These are phyloP conservation scores for Aspergillus chevalieri DNA, from an alignment of 2,329 filamentous ascomycete genomes.

Conservation along the genomic window DNA sequence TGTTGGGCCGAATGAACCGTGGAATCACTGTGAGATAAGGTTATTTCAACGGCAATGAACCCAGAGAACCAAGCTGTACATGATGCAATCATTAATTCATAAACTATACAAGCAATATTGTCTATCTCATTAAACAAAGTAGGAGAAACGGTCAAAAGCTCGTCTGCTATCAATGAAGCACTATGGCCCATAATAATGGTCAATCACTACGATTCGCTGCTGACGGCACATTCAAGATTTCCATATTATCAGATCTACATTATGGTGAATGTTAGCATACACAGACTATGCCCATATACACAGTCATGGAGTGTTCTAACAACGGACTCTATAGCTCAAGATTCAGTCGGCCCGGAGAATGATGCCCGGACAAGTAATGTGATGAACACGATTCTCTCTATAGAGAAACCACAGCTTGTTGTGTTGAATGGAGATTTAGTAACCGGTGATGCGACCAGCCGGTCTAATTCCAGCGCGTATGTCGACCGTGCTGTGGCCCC, in stretches of 20 bases:
- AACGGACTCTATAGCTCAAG: constrained; percentile 24
- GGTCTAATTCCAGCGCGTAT: constrained; percentile 51
- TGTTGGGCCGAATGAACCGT: too few species aligned
- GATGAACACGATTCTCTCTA: constrained; percentile 53
- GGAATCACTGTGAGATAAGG: too few species aligned
- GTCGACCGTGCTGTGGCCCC: constrained; percentile 56
- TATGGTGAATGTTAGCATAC: constrained; percentile 57
- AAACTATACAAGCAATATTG: too few species aligned
- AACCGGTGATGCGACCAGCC: constrained; percentile 58
- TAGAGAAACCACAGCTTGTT: constrained; percentile 54
- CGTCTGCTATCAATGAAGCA: constrained; percentile 22
- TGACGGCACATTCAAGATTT: constrained; percentile 40
- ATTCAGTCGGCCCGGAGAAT: constrained; percentile 23
- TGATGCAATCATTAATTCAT: too few species aligned
- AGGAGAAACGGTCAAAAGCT: too few species aligned
- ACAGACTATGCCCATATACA: background rate
- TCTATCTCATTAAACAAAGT: too few species aligned
- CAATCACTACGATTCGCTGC: constrained; percentile 14
- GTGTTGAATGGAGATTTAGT: constrained; percentile 68
- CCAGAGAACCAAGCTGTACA: too few species aligned
- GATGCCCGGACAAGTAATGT: constrained; percentile 54
- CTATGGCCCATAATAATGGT: background rate
- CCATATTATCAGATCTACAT: constrained; percentile 65
- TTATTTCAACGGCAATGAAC: too few species aligned
- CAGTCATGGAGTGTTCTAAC: background rate